Evolutionary conservation across 306 rosid species (phyloP).

Genomic region (Sesbania bispinosa): DNA sequence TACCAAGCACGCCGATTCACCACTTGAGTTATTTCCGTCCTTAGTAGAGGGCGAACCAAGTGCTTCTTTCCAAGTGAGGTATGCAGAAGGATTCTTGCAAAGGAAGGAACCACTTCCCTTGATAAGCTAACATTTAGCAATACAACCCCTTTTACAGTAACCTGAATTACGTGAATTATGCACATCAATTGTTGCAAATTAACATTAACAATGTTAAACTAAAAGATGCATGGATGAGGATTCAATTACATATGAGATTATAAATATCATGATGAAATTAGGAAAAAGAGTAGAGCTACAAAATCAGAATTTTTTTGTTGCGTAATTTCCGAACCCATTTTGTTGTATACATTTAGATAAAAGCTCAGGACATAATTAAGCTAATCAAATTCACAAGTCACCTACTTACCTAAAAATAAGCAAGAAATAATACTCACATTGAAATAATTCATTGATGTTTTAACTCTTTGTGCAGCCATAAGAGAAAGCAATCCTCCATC

Average conservation of each 20-base stretch:
- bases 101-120: no score
- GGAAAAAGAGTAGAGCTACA: neutral
- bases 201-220: no score
- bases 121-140: no score
- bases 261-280: neutral
- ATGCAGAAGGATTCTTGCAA: no score
- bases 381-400: neutral
- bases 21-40: no score
- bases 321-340: neutral
- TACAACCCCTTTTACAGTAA: no score
- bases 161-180: no score
- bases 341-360: neutral
- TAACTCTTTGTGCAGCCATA: constrained; percentile 66
- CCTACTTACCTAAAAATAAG: neutral
- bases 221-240: neutral
- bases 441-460: constrained; percentile 48
- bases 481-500: constrained; percentile 86
- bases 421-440: constrained; percentile 47
- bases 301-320: neutral
- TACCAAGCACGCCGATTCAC: no score
- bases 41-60: no score
- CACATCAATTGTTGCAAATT: no score
- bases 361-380: neutral
- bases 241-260: neutral
- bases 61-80: no score